Conservation (phyloP, 2,329 filamentous ascomycete genomes). For the Myriosclerotinia scirpicola region DNA sequence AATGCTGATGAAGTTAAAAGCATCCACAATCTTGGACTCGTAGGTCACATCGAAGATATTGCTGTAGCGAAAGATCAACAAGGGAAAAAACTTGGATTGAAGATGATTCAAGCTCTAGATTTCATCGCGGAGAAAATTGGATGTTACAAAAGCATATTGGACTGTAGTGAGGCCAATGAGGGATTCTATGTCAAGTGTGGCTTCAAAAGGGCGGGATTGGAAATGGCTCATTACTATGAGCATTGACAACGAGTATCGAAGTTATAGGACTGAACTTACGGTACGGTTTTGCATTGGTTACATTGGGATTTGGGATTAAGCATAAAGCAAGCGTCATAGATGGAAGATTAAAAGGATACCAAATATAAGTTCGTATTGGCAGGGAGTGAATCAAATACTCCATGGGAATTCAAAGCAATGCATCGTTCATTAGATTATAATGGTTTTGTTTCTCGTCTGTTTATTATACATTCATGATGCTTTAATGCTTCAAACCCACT, state of each 20-base stretch:
- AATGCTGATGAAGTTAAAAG: slow-evolving; percentile 44
- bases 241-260: slow-evolving; percentile 7
- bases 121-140: slow-evolving; percentile 83
- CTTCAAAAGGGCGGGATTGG: slow-evolving; percentile 84
- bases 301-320: slow-evolving; percentile 6
- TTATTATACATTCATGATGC: neutral
- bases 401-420: neutral
- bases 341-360: slow-evolving; percentile 3
- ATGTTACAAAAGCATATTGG: slow-evolving; percentile 96
- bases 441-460: neutral
- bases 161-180: slow-evolving; percentile 94
- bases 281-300: neutral
- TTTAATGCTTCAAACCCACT: slow-evolving; percentile 4
- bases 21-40: slow-evolving; percentile 76
- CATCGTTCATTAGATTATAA: neutral
- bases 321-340: slow-evolving; percentile 16
- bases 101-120: slow-evolving; percentile 92
- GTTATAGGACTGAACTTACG: neutral
- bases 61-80: slow-evolving; percentile 93
- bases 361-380: neutral
- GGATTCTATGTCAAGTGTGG: slow-evolving; percentile 99
- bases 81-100: slow-evolving; percentile 91
- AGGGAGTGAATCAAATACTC: neutral
- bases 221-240: slow-evolving; percentile 93
- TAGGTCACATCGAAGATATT: slow-evolving; percentile 98